Evolutionary conservation across 208 protist species (phyloP).

Genomic region (Willaertia magna): DNA sequence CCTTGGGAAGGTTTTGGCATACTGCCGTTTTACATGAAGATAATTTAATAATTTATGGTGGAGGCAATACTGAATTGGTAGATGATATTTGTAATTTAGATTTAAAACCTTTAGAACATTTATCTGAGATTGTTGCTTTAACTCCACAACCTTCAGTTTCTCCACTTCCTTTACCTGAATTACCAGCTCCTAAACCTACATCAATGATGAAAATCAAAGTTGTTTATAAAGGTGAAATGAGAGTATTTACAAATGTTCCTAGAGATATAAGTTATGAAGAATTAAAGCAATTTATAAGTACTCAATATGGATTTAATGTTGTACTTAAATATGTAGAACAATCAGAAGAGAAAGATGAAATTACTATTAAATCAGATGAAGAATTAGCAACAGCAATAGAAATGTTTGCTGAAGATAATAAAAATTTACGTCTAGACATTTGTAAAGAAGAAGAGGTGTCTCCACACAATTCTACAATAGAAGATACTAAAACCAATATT

Average conservation of each 20-base stretch:
- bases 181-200: not conserved
- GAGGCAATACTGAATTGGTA: not conserved
- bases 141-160: not conserved
- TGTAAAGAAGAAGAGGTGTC: not conserved
- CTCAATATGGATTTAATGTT: not conserved
- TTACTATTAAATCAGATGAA: not conserved
- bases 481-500: not conserved
- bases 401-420: not conserved
- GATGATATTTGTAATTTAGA: not conserved
- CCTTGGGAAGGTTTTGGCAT: not conserved
- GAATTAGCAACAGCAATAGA: not conserved
- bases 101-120: not conserved
- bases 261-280: not conserved
- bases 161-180: not conserved
- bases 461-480: not conserved
- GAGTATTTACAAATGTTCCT: not conserved
- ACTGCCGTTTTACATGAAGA: not conserved
- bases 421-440: not conserved
- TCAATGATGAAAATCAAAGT: not conserved
- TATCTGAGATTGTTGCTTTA: not conserved
- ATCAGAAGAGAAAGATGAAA: not conserved
- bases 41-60: not conserved
- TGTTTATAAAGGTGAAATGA: not conserved
- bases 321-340: not conserved
- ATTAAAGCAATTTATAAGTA: not conserved